These are phyloP conservation scores for Fraxinus angustifolia DNA, from an alignment of 305 asterid genomes.

Conservation along the genomic window DNA sequence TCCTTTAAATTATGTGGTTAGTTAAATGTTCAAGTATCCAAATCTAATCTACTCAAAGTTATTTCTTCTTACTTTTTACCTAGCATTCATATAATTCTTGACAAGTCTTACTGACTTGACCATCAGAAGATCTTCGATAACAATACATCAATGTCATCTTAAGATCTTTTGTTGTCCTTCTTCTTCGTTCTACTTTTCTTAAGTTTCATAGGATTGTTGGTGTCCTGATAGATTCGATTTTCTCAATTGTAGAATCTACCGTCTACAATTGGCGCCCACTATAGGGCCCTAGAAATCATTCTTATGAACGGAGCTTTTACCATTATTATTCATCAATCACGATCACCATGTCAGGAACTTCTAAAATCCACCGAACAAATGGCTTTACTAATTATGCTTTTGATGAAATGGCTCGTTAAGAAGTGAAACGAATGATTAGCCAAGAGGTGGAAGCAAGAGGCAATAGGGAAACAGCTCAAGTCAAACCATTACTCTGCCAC, in stretches of 20 bases:
- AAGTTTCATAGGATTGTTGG: neutral
- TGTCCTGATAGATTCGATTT: too few relatives aligned
- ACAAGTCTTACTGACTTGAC: too few relatives aligned
- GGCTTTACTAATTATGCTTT: neutral
- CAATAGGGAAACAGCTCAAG: neutral
- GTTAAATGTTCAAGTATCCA: too few relatives aligned
- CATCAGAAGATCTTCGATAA: neutral
- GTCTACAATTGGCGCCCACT: too few relatives aligned
- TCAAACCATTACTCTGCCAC: neutral
- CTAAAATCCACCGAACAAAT: neutral
- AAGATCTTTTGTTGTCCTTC: neutral
- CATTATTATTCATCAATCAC: neutral
- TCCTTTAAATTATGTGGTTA: too few relatives aligned
- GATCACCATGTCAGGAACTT: neutral
- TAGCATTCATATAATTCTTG: too few relatives aligned
- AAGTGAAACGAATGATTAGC: neutral
- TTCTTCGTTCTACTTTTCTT: too few relatives aligned
- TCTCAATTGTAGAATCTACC: too few relatives aligned
- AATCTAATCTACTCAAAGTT: too few relatives aligned
- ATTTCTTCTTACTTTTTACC: too few relatives aligned
- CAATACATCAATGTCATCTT: too few relatives aligned
- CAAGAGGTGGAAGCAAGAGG: neutral
- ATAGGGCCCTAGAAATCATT: too few relatives aligned
- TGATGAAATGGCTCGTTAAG: neutral
- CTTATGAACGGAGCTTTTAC: neutral